Evolutionary conservation across 371 early-diverging fungal species (phyloP), one percentile per base, ranked within the genome.

Genomic region (Mucor circinelloides): DNA sequence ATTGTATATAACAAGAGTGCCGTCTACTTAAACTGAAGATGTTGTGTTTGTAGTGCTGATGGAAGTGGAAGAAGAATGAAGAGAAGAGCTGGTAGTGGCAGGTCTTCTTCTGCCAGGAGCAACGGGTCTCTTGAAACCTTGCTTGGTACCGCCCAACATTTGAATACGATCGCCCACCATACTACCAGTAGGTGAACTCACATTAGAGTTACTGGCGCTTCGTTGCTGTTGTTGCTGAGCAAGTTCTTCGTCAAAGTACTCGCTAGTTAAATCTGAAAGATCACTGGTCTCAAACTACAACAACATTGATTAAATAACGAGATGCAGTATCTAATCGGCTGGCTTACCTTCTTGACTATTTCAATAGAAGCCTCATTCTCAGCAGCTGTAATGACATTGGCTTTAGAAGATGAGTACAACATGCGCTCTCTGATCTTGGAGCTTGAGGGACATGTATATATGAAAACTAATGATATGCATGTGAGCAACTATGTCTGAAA

Each of bases 351-450:
- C 75, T 90, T 89, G 27, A 70, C 76, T 6, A 92, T 81, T 5
- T 84, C 63, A 32, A 90, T 34, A 10, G 79, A 81, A 12, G 82
- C 79, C 28, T 87, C 78, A 15, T 73, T 75, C 71, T 88, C 85
- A 19, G 88, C 86, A 19, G 72, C 81, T 19, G 77, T 74, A 36
- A 92, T 67, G 12, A 92, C 85, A 52, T 82, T 85, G 3, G 82
- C 78, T 44, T 90, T 87, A 50, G 89, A 89, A 2, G 94, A 87
- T 8, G 95, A 93, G 71, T 93, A 94, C 58, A 94, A 60, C 97
- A 95, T 96, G n/a, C 91, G 86, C 61, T 92, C 89, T 46, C 92
- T 89, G 65, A 96, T 90, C 72, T 91, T 93, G 50, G 94, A 89
- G 3, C 76, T 61, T 7, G 89, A 79, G 6, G 97, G 95, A 70